Evolutionary conservation across 2,329 filamentous ascomycete species (phyloP), one percentile per base, ranked within the genome.

Genomic region (Epicoccum sorghinum): DNA sequence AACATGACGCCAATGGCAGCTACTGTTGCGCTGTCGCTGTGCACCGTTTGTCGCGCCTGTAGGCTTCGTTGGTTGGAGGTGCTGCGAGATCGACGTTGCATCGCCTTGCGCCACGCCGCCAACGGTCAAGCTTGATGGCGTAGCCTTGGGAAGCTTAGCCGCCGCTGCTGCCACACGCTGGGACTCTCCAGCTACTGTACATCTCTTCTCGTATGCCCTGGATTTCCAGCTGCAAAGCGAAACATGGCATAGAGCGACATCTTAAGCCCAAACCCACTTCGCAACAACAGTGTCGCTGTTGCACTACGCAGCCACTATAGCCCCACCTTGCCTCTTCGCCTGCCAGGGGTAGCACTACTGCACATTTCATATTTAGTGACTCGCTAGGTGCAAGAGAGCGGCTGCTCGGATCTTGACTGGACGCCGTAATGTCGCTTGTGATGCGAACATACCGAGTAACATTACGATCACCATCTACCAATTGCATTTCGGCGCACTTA

Each of bases 61-160:
- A 35, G 36, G 10, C 32, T 33, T 27, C 29, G 43, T 49, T 41
- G 40, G 27, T 24, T 23, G 51, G 45, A 27, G 27, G 24, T 49
- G 45, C 45, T 48, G 51, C 36, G 14, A 22, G 45, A 54, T 54
- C 51, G 40, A 49, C 45, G 30, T 25, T 54, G 45, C 35, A 45
- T 36, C 13, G 14, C 22, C 18, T 27, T 35, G 36, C 51, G 45
- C 45, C 45, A 48, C 40, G 29, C 41, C 45, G 35, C 48, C 50
- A 37, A 32, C 50, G 44, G 14, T 41, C 33, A 44, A 44, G 44
- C 14, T 35, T 32, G 25, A 27, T 44, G 44, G 50, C 50, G 45
- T 41, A 37, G 30, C 29, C 46, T 50, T 49, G 41, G 41, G 25
- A 55, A 47, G 46, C 52, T 55, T 55, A 41, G 46, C 32, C 4